These are phyloP conservation scores for Neonectria punicea DNA, from an alignment of 2,329 filamentous ascomycete genomes.

Conservation along the genomic window DNA sequence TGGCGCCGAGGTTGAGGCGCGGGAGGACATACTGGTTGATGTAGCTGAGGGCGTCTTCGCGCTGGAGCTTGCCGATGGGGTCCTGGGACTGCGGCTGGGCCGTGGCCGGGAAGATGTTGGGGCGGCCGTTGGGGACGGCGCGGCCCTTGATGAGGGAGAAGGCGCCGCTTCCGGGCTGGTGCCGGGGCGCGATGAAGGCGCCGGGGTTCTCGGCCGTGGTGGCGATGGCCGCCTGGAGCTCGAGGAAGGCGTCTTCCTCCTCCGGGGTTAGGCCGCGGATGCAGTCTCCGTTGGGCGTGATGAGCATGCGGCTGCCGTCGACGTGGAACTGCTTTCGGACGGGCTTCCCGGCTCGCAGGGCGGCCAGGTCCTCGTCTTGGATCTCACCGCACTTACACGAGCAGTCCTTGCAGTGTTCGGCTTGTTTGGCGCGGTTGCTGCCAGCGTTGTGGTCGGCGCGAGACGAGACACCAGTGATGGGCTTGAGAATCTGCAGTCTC, in stretches of 20 bases:
- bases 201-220: slow-evolving; percentile 62
- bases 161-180: slow-evolving; percentile 63
- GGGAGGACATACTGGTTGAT: slow-evolving; percentile 77
- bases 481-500: slow-evolving; percentile 51
- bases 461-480: slow-evolving; percentile 45
- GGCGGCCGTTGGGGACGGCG: slow-evolving; percentile 71
- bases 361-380: slow-evolving; percentile 62
- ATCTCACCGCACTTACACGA: slow-evolving; percentile 54
- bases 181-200: slow-evolving; percentile 65
- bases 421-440: slow-evolving; percentile 35
- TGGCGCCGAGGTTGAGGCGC: slow-evolving; percentile 63
- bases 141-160: slow-evolving; percentile 73
- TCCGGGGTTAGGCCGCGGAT: slow-evolving; percentile 76
- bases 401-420: slow-evolving; percentile 50
- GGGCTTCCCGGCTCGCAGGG: slow-evolving; percentile 65
- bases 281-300: slow-evolving; percentile 81
- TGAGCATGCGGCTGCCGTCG: slow-evolving; percentile 74
- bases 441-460: slow-evolving; percentile 41
- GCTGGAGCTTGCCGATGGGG: slow-evolving; percentile 72
- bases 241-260: slow-evolving; percentile 76
- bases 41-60: slow-evolving; percentile 73
- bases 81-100: slow-evolving; percentile 62
- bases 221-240: slow-evolving; percentile 71
- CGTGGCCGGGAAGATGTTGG: slow-evolving; percentile 68
- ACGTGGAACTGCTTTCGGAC: slow-evolving; percentile 68